Evolutionary conservation across 176 grass and related monocot species (phyloP).

Genomic region (Ampelocalamus luodianensis): DNA sequence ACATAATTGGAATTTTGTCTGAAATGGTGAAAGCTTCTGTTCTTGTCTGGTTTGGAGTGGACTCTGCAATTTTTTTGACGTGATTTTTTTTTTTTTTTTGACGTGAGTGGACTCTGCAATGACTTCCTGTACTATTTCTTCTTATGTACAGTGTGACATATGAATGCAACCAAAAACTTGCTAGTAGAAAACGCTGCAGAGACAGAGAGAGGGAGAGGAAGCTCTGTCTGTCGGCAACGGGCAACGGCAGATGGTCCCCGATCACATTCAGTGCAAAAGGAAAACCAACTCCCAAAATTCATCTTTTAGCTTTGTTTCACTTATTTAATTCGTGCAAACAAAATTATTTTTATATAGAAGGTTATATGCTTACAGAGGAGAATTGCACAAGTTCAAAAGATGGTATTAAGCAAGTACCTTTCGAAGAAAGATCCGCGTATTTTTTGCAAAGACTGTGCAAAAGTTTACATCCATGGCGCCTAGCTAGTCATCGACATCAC

Average conservation of each 20-base stretch:
- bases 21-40: neutral
- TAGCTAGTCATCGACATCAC: slow-evolving; percentile 13
- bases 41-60: neutral
- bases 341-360: neutral
- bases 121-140: neutral
- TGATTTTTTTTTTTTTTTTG: no score
- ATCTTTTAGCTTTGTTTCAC: neutral
- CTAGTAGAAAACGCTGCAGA: slow-evolving; percentile 15
- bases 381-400: neutral
- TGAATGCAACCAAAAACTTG: neutral
- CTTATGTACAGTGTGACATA: neutral
- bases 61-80: slow-evolving; percentile 28
- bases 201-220: neutral
- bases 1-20: neutral
- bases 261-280: slow-evolving; percentile 43
- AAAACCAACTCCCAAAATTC: neutral
- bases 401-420: neutral
- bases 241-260: slow-evolving; percentile 42
- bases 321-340: neutral
- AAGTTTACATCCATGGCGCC: neutral
- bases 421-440: neutral
- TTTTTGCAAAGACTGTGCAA: neutral
- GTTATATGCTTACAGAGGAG: neutral
- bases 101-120: slow-evolving; percentile 13
- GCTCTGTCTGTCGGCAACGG: slow-evolving; percentile 33